These are phyloP conservation scores for Tanacetum coccineum DNA, from an alignment of 129 eudicot species.

Conservation along the genomic window DNA sequence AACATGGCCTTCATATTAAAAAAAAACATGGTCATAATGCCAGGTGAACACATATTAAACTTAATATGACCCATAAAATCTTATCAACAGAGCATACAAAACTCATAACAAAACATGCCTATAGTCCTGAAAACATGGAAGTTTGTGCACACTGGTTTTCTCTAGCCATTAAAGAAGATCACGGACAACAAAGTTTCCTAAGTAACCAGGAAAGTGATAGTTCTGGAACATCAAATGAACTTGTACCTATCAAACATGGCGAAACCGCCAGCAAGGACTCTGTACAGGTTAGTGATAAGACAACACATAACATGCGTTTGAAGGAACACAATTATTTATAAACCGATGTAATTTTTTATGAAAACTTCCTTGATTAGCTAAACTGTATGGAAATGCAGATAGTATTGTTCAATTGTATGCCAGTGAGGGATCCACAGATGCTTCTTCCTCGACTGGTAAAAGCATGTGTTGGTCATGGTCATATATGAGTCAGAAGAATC, in stretches of 20 bases:
- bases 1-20: too few relatives aligned
- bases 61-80: too few relatives aligned
- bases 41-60: too few relatives aligned
- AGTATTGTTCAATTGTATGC: constrained; percentile 92
- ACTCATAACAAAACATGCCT: too few relatives aligned
- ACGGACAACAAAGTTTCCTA: constrained; percentile 18
- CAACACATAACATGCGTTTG: background rate
- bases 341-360: background rate
- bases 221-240: constrained; percentile 33
- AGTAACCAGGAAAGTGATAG: constrained; percentile 6
- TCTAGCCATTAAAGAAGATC: constrained; percentile 59
- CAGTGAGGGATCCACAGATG: constrained; percentile 94
- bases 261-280: constrained; percentile 43
- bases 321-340: background rate
- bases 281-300: constrained; percentile 51
- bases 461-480: constrained; percentile 82
- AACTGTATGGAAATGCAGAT: constrained; percentile 53
- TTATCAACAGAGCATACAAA: too few relatives aligned
- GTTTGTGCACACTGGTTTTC: constrained; percentile 90
- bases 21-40: too few relatives aligned
- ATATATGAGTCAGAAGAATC: constrained; percentile 14
- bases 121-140: constrained; percentile 98
- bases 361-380: background rate
- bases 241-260: constrained; percentile 25
- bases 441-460: constrained; percentile 81